phyloP scores from a whole-genome alignment of 768 basidiomycete species.

The Megacollybia marginata region DNA sequence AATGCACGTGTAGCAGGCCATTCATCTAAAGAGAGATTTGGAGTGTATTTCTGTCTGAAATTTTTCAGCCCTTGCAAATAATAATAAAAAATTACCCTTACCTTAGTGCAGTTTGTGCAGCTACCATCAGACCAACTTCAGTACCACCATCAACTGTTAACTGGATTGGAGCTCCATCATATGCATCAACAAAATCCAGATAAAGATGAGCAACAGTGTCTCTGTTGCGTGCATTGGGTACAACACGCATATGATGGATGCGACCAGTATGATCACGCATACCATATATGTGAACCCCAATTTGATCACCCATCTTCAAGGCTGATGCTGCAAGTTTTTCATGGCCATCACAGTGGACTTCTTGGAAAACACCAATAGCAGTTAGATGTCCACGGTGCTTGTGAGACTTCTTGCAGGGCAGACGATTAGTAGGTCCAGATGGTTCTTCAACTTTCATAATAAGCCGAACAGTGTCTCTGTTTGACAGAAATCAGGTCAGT shows the following conservation, averaged over 20 bases:
- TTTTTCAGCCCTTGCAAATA: neutral
- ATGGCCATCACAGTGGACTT: constrained; percentile 20
- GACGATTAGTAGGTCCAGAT: neutral
- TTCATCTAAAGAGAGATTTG: neutral
- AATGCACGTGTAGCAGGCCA: constrained; percentile 5
- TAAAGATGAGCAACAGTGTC: constrained; percentile 21
- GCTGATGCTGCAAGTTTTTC: constrained; percentile 20
- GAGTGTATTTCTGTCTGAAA: constrained; percentile 8
- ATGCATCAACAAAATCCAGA: constrained; percentile 22
- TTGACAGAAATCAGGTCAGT: neutral
- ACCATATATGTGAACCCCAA: constrained; percentile 21
- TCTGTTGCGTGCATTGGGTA: constrained; percentile 17
- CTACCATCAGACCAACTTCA: no score
- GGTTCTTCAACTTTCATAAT: neutral
- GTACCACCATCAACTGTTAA: constrained; percentile 10
- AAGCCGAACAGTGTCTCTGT: neutral
- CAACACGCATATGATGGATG: constrained; percentile 10
- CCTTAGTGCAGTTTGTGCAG: constrained; percentile 1
- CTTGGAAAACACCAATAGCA: constrained; percentile 12
- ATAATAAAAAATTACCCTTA: neutral
- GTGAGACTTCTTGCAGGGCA: neutral
- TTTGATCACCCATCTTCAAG: constrained; percentile 17
- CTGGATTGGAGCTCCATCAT: constrained; percentile 14
- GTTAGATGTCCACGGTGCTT: neutral
- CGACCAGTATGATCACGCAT: constrained; percentile 18